Evolutionary conservation across 495 filamentous ascomycete species (phyloP).

Genomic region (Neurospora sublineolata): DNA sequence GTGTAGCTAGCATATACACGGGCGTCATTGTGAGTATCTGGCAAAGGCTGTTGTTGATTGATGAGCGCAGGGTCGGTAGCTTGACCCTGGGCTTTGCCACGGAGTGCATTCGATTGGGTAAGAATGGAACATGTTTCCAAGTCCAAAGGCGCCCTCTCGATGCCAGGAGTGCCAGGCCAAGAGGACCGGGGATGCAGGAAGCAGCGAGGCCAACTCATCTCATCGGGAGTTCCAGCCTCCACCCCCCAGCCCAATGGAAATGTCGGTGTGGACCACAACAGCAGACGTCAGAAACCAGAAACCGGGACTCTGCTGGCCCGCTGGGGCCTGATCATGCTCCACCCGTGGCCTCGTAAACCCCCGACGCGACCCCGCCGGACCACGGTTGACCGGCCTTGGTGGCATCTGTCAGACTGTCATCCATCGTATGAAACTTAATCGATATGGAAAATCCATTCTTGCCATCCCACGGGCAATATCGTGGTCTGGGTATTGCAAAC

Average conservation of each 20-base stretch:
- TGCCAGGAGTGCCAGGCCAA: slow-evolving; percentile 6
- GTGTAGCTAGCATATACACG: not conserved
- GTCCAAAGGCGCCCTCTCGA: not conserved
- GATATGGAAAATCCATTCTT: not conserved
- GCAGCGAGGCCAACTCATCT: slow-evolving; percentile 17
- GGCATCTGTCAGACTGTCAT: not conserved
- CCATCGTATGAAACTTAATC: not conserved
- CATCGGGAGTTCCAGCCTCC: slow-evolving; percentile 14
- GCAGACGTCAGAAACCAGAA: not conserved
- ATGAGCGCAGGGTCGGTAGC: not conserved
- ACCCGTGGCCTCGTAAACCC: not conserved
- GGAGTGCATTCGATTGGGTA: not conserved
- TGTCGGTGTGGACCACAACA: slow-evolving; percentile 21
- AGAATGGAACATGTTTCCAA: not conserved
- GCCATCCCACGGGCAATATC: not conserved
- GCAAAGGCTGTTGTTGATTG: not conserved
- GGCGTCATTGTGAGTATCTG: not conserved
- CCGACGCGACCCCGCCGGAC: not conserved
- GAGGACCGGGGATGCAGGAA: slow-evolving; percentile 11
- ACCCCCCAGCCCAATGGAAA: slow-evolving; percentile 16
- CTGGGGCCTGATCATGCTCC: not conserved
- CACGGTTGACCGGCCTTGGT: not conserved
- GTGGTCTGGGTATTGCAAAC: not conserved
- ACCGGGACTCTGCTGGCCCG: not conserved
- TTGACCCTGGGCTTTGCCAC: slow-evolving; percentile 1